phyloP scores from a whole-genome alignment of 164 flowering plant species.

The Tetrastigma voinierianum region DNA sequence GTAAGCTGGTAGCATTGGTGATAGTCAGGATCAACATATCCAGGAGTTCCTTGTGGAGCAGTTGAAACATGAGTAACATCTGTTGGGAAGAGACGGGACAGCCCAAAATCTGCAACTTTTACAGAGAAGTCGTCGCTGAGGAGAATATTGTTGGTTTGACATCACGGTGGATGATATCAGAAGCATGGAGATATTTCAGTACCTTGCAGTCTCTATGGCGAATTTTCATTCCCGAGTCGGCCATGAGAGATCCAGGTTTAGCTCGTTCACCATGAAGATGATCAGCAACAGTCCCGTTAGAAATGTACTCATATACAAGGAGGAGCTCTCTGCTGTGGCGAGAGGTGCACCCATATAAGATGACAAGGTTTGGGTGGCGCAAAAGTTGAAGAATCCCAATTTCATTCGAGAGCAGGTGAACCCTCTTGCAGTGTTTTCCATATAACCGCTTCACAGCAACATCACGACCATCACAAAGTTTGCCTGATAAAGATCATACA shows the following conservation, averaged over 20 bases:
- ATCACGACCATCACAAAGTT: conserved; percentile 56
- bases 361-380: conserved; percentile 61
- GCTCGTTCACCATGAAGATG: conserved; percentile 58
- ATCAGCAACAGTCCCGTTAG: conserved; percentile 76
- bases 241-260: conserved; percentile 48
- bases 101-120: conserved; percentile 83
- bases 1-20: conserved; percentile 71
- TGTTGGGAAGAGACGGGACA: conserved; percentile 61
- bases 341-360: conserved; percentile 79
- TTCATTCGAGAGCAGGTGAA: conserved; percentile 68
- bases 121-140: conserved; percentile 58
- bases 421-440: conserved; percentile 55
- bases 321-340: conserved; percentile 68
- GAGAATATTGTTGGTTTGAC: conserved; percentile 77
- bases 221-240: conserved; percentile 45
- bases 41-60: conserved; percentile 83
- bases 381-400: conserved; percentile 51
- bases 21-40: conserved; percentile 81
- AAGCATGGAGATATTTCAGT: conserved; percentile 59
- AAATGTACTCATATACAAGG: conserved; percentile 67
- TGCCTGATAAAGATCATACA: conserved; percentile 30
- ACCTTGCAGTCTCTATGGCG: conserved; percentile 80
- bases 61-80: conserved; percentile 73
- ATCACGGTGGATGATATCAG: conserved; percentile 74
- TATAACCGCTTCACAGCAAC: conserved; percentile 74